These are phyloP conservation scores for Aureobasidium sp. DNA, from an alignment of 2,329 filamentous ascomycete species.

Conservation along the genomic window DNA sequence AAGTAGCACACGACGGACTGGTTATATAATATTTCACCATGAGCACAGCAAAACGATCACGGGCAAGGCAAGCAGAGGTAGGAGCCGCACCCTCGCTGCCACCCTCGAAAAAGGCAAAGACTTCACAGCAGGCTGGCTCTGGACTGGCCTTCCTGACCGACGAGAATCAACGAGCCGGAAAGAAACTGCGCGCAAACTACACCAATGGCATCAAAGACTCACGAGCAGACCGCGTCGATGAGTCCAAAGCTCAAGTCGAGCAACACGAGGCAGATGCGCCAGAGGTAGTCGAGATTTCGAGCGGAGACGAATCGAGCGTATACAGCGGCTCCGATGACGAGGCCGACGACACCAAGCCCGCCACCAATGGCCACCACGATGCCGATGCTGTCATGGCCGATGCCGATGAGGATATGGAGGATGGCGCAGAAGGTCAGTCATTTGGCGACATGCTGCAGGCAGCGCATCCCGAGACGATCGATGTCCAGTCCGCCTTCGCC, in stretches of 20 bases:
- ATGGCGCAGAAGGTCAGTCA: slow-evolving; percentile 50
- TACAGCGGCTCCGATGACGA: slow-evolving; percentile 26
- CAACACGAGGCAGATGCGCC: slow-evolving; percentile 36
- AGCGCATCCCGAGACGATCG: slow-evolving; percentile 61
- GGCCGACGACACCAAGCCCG: slow-evolving; percentile 16
- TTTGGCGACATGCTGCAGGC: slow-evolving; percentile 79
- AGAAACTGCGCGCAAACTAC: slow-evolving; percentile 35
- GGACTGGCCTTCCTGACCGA: slow-evolving; percentile 27
- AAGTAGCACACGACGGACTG: background rate
- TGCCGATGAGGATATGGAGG: slow-evolving; percentile 23
- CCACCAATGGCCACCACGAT: slow-evolving; percentile 5
- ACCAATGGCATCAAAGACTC: slow-evolving; percentile 45
- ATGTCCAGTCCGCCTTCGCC: slow-evolving; percentile 54
- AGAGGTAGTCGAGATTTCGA: slow-evolving; percentile 41
- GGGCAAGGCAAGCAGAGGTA: slow-evolving; percentile 21
- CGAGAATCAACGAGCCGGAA: slow-evolving; percentile 25
- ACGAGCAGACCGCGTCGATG: slow-evolving; percentile 46
- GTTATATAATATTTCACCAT: slow-evolving; percentile 16
- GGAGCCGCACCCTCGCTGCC: slow-evolving; percentile 21
- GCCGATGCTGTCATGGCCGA: slow-evolving; percentile 16
- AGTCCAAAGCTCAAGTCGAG: slow-evolving; percentile 47
- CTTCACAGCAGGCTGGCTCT: slow-evolving; percentile 23
- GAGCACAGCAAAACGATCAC: slow-evolving; percentile 27
- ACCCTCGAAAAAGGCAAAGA: slow-evolving; percentile 25
- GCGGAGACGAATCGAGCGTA: slow-evolving; percentile 29